Conservation (phyloP, 169 alveolate genomes). For the Plasmodium gonderi region DNA sequence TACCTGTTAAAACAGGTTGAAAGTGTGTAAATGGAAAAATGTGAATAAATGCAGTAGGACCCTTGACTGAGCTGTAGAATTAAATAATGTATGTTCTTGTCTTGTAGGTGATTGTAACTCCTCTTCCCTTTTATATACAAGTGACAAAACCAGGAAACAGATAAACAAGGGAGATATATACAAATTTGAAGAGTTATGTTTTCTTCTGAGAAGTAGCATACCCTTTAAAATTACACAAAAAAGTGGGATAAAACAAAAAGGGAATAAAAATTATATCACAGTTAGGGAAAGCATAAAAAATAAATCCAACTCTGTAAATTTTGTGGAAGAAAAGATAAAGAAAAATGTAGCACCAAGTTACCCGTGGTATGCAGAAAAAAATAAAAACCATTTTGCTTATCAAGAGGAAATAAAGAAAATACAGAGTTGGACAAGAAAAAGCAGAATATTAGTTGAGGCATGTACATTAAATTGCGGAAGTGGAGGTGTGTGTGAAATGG, state of each 20-base stretch:
- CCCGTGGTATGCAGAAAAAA: background rate
- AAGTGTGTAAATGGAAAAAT: background rate
- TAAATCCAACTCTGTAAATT: background rate
- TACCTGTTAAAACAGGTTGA: background rate
- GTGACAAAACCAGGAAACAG: background rate
- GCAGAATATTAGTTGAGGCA: conserved; percentile 31
- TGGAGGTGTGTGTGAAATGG: conserved; percentile 10
- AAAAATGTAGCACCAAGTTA: background rate
- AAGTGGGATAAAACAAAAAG: background rate
- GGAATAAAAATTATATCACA: background rate
- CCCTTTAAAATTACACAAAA: background rate
- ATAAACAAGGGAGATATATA: background rate
- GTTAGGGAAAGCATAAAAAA: background rate
- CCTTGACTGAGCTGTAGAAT: background rate
- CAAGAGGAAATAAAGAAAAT: background rate
- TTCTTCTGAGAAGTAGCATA: background rate
- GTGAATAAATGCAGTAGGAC: background rate
- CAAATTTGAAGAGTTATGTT: background rate
- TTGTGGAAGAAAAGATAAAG: background rate
- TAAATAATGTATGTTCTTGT: background rate
- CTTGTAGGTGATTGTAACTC: background rate
- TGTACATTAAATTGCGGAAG: conserved; percentile 29
- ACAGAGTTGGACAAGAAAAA: conserved; percentile 11
- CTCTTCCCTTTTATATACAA: conserved; percentile 2
- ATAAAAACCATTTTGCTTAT: background rate